Evolutionary conservation across 345 rosid genomes (phyloP).

Genomic region (Citrus glauca): DNA sequence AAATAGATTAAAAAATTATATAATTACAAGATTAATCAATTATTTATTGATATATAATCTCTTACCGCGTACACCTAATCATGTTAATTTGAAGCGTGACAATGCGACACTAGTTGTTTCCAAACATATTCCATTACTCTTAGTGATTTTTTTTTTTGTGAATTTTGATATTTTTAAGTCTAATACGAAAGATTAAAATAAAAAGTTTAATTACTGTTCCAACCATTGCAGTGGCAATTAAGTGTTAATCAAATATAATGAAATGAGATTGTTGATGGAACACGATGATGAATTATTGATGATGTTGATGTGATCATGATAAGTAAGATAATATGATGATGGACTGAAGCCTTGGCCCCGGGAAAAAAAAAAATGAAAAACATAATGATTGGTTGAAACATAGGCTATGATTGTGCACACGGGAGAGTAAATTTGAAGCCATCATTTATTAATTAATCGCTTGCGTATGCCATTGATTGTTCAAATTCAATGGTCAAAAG

Average conservation of each 20-base stretch:
- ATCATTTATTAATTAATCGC: not conserved
- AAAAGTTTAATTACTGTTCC: no score
- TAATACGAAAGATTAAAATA: no score
- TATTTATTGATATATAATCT: no score
- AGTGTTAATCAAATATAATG: not conserved
- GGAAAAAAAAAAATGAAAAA: not conserved
- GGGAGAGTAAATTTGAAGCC: conserved; percentile 7
- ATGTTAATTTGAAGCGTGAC: no score
- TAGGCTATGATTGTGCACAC: conserved; percentile 15
- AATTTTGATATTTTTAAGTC: no score
- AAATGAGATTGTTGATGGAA: not conserved
- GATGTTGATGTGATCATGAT: not conserved
- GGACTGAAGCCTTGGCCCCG: not conserved
- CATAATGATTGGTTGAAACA: not conserved
- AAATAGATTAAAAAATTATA: no score
- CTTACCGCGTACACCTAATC: no score
- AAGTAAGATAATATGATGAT: not conserved
- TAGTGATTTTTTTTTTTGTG: no score
- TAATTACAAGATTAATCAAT: no score
- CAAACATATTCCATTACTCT: no score
- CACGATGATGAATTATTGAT: not conserved
- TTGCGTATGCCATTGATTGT: not conserved
- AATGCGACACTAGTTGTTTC: no score
- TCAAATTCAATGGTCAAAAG: not conserved
- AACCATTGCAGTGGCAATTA: no score